Evolutionary conservation across 139 green algal species (phyloP).

Genomic region (Eudorina sp.): DNA sequence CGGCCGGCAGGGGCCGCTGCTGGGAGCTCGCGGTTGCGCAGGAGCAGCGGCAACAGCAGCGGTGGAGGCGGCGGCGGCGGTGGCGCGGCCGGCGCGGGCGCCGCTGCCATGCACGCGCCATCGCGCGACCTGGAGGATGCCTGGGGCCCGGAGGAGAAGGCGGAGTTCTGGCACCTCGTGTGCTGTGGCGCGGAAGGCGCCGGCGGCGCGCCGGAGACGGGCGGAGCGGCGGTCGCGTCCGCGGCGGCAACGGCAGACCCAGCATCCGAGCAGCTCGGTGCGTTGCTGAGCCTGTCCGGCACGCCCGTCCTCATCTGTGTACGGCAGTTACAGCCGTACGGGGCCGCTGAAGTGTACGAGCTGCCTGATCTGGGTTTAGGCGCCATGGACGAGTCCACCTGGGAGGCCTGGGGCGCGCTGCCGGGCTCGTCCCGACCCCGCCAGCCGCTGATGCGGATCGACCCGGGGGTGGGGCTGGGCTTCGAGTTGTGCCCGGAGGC

Average conservation of each 20-base stretch:
- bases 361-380: conserved; percentile 30
- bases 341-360: conserved; percentile 30
- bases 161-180: neutral
- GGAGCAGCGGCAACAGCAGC: neutral
- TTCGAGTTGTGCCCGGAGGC: neutral
- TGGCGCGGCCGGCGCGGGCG: neutral
- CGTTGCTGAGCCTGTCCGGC: neutral
- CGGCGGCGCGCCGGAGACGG: neutral
- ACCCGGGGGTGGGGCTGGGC: neutral
- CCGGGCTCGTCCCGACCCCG: neutral
- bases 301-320: conserved; percentile 19
- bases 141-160: conserved; percentile 2
- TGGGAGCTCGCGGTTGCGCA: neutral
- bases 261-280: neutral
- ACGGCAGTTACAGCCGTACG: conserved; percentile 21
- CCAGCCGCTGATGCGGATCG: neutral
- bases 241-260: neutral
- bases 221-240: neutral
- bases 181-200: neutral
- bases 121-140: neutral
- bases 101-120: neutral
- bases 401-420: conserved; percentile 28
- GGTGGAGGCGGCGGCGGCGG: neutral
- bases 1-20: neutral
- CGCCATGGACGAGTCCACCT: conserved; percentile 29